Conservation (phyloP, 116 monocot species). For the Cymodocea nodosa region DNA sequence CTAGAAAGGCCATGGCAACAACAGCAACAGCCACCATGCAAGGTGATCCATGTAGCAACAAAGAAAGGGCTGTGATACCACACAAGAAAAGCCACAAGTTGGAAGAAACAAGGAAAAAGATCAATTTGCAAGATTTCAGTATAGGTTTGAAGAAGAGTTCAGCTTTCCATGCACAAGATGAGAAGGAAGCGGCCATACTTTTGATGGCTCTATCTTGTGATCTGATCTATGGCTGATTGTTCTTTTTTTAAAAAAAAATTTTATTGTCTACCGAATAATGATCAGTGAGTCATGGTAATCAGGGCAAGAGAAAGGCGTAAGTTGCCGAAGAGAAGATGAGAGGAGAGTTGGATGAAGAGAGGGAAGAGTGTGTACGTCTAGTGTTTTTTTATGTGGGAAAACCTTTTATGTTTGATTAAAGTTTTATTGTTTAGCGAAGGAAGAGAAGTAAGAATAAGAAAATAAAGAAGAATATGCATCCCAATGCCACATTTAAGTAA, state of each 20-base stretch:
- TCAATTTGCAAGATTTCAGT: slow-evolving; percentile 24
- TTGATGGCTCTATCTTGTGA: slow-evolving; percentile 61
- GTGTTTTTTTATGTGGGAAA: too few species aligned
- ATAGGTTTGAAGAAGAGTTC: slow-evolving; percentile 26
- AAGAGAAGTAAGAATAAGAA: too few species aligned
- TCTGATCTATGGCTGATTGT: slow-evolving; percentile 21
- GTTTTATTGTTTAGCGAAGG: too few species aligned
- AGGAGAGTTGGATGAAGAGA: too few species aligned
- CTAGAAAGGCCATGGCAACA: slow-evolving; percentile 47
- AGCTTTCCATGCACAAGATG: slow-evolving; percentile 42
- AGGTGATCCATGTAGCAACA: neutral
- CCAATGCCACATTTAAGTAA: too few species aligned
- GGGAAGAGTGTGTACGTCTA: too few species aligned
- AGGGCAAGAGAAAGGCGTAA: too few species aligned
- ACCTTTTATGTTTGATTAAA: too few species aligned
- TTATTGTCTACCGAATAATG: neutral
- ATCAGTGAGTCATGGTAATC: neutral
- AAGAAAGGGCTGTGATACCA: slow-evolving; percentile 28
- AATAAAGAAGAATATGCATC: too few species aligned
- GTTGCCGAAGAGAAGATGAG: too few species aligned
- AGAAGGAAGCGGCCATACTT: slow-evolving; percentile 59
- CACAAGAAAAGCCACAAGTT: slow-evolving; percentile 73
- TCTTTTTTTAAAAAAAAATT: neutral
- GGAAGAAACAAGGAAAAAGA: slow-evolving; percentile 13
- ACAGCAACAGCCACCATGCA: slow-evolving; percentile 9